Evolutionary conservation across 768 basidiomycete species (phyloP).

Genomic region (Coprinopsis cinerea): DNA sequence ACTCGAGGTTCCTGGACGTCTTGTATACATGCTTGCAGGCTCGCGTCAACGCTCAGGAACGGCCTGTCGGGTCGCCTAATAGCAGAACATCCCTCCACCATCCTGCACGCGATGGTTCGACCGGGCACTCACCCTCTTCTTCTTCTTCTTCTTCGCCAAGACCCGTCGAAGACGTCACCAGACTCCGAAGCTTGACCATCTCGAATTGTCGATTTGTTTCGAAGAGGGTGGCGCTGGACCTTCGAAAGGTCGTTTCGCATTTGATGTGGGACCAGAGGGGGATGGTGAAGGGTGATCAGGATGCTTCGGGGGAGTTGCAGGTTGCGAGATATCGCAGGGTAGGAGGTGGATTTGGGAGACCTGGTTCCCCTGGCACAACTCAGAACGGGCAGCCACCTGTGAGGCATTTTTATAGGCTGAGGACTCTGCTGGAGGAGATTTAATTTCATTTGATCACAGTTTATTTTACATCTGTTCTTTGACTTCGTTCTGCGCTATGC

Average conservation of each 20-base stretch:
- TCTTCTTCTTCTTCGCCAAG: background rate
- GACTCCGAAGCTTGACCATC: conserved; percentile 31
- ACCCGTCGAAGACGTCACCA: conserved; percentile 2
- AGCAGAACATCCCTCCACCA: background rate
- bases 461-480: conserved; percentile 5
- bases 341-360: too few relatives aligned
- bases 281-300: conserved; percentile 20
- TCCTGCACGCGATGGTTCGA: background rate
- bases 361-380: too few relatives aligned
- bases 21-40: conserved; percentile 25
- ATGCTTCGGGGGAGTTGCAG: conserved; percentile 15
- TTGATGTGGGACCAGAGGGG: conserved; percentile 30
- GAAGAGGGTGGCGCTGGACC: conserved; percentile 19
- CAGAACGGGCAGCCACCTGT: background rate
- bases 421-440: conserved; percentile 22
- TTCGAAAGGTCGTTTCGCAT: conserved; percentile 25
- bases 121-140: background rate
- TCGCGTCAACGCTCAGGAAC: conserved; percentile 13
- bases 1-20: conserved; percentile 37
- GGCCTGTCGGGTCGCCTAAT: background rate
- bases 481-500: background rate
- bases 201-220: conserved; percentile 26
- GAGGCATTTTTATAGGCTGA: conserved; percentile 31
- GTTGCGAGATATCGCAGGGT: conserved; percentile 24
- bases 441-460: conserved; percentile 15